Percentiles rank a stretch among this genome's conserved stretches.
These are phyloP conservation scores for Paraleonurus japonicus DNA, from an alignment of 257 asterid genomes.

Conservation along the genomic window DNA sequence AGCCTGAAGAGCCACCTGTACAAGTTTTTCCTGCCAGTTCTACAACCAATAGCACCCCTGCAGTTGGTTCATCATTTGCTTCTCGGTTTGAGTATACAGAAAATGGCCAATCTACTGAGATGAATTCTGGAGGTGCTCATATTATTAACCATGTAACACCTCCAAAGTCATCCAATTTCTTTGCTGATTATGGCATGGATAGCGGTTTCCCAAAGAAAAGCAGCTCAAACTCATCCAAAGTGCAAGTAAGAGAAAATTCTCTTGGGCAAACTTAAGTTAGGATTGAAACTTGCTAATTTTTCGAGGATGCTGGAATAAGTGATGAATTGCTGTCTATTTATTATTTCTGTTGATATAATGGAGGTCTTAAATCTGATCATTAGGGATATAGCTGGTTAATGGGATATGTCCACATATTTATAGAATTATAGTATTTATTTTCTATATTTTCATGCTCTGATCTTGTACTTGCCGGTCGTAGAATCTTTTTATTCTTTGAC, in stretches of 20 bases:
- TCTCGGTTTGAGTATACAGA: conserved; percentile 90
- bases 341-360: not conserved
- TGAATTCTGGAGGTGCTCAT: conserved; percentile 61
- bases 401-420: not conserved
- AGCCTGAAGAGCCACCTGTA: conserved; percentile 73
- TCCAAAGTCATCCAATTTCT: conserved; percentile 80
- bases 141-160: conserved; percentile 65
- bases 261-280: conserved; percentile 9
- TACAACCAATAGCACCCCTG: conserved; percentile 44
- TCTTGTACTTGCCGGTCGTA: not conserved
- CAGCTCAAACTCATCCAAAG: conserved; percentile 64
- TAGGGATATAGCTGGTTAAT: not conserved
- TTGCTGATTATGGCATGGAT: conserved; percentile 92
- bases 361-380: conserved; percentile 2
- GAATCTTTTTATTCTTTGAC: not conserved
- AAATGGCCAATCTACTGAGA: conserved; percentile 65
- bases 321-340: not conserved
- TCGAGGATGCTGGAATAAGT: conserved; percentile 6
- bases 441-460: not conserved
- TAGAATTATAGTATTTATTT: not conserved
- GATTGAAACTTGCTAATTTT: conserved; percentile 26
- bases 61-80: conserved; percentile 44
- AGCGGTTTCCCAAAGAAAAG: conserved; percentile 76
- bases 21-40: conserved; percentile 58
- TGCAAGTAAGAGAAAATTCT: conserved; percentile 53